Evolutionary conservation across 192 early-diverging fungal genomes (phyloP).

Genomic region (Neocallimastix lanati): DNA sequence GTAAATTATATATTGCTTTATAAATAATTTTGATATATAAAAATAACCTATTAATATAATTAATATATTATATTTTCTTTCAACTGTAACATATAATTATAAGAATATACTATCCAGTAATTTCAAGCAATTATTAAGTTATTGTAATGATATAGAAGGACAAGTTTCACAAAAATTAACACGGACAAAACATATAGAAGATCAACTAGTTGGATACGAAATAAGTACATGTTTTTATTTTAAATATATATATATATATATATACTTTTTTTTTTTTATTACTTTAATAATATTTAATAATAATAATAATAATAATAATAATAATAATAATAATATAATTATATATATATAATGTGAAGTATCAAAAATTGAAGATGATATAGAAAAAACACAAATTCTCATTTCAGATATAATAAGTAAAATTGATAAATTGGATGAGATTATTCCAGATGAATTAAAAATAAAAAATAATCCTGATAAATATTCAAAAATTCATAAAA

Average conservation of each 20-base stretch:
- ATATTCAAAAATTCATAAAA: not conserved
- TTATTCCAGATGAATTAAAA: not conserved
- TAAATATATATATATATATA: too few species aligned
- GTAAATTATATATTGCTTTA: not conserved
- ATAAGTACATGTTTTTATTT: not conserved
- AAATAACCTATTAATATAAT: too few species aligned
- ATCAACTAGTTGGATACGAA: not conserved
- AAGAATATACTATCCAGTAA: not conserved
- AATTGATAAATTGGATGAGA: not conserved
- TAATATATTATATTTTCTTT: too few species aligned
- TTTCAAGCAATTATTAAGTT: not conserved
- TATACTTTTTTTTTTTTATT: too few species aligned
- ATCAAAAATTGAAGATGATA: not conserved
- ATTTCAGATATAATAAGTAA: not conserved
- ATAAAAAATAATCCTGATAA: not conserved
- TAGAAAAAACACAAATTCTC: not conserved
- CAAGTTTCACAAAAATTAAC: not conserved
- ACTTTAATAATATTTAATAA: too few species aligned
- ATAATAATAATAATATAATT: too few species aligned
- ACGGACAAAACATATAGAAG: not conserved
- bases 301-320: too few species aligned
- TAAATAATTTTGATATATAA: too few species aligned
- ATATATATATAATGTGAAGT: too few species aligned
- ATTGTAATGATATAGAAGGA: not conserved
- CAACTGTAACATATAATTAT: too few species aligned